Conservation (phyloP, 306 rosid genomes). For the Trifolium subterraneum region DNA sequence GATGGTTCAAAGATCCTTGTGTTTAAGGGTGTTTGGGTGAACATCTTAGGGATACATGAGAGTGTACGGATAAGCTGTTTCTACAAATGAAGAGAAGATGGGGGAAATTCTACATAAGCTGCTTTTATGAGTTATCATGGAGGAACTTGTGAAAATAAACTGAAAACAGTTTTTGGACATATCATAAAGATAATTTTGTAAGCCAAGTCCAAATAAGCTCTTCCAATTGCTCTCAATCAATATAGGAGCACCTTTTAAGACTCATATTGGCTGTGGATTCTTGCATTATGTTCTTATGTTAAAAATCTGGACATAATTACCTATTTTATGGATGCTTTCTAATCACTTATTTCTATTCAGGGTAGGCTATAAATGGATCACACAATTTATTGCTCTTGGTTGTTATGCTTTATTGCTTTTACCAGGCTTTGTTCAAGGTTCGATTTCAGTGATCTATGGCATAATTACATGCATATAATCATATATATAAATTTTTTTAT, state of each 20-base stretch:
- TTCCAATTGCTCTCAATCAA: background rate
- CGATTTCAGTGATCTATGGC: conserved; percentile 35
- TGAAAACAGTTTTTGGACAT: background rate
- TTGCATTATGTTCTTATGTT: conserved; percentile 3
- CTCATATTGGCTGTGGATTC: conserved; percentile 5
- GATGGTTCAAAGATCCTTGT: background rate
- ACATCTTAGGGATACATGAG: background rate
- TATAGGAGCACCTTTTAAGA: conserved; percentile 9
- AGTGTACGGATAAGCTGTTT: background rate
- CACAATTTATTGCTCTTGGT: conserved; percentile 74
- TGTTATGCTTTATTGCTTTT: conserved; percentile 69
- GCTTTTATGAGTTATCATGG: background rate
- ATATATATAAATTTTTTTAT: conserved; percentile 9
- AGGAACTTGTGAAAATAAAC: background rate
- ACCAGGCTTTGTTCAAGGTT: conserved; percentile 92
- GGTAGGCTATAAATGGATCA: conserved; percentile 91
- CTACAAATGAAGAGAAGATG: background rate
- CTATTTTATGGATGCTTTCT: conserved; percentile 49
- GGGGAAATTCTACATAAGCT: background rate
- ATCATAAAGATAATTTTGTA: background rate
- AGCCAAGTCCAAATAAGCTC: background rate
- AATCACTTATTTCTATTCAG: conserved; percentile 69
- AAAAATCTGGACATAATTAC: background rate
- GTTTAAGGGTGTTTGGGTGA: background rate
- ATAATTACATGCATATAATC: conserved; percentile 7